phyloP scores from a whole-genome alignment of 2,329 filamentous ascomycete genomes.

The Drechslerella coelobrocha region DNA sequence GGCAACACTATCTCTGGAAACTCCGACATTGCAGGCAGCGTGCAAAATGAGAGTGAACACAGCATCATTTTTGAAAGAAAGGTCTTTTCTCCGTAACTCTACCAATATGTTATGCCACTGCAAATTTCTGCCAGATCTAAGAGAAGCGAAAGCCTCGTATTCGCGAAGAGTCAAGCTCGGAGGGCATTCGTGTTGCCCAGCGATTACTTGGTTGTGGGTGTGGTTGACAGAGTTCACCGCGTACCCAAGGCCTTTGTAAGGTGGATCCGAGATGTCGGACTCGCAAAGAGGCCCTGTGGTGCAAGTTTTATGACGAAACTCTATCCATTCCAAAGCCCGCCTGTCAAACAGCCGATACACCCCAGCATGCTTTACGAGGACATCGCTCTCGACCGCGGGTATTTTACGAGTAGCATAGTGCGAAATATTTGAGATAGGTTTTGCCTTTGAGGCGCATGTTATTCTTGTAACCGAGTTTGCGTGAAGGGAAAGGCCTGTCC shows the following conservation, averaged over 20 bases:
- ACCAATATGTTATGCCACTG: slow-evolving; percentile 67
- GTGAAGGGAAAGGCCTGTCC: too few relatives aligned
- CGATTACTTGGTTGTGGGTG: slow-evolving; percentile 64
- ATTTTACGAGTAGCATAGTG: slow-evolving; percentile 2
- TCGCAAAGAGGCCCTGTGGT: background rate
- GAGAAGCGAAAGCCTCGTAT: slow-evolving; percentile 63
- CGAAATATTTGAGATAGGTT: slow-evolving; percentile 6
- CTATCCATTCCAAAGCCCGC: background rate
- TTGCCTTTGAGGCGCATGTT: slow-evolving; percentile 14
- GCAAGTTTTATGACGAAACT: slow-evolving; percentile 14
- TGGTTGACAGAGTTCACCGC: slow-evolving; percentile 51
- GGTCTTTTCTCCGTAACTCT: slow-evolving; percentile 61
- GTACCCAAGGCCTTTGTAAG: slow-evolving; percentile 53
- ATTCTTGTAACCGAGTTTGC: too few relatives aligned
- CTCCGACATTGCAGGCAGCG: slow-evolving; percentile 62
- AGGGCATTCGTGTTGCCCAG: slow-evolving; percentile 63
- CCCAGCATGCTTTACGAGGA: slow-evolving; percentile 18
- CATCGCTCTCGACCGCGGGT: slow-evolving; percentile 1
- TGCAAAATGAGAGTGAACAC: slow-evolving; percentile 63
- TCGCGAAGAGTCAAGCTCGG: slow-evolving; percentile 63
- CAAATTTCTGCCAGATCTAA: slow-evolving; percentile 62
- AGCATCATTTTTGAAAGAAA: slow-evolving; percentile 64
- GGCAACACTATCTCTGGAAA: slow-evolving; percentile 29
- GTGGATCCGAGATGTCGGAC: slow-evolving; percentile 48
- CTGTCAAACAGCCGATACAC: slow-evolving; percentile 13